Conservation (phyloP, 257 asterid genomes). For the Fraxinus cuspidata region DNA sequence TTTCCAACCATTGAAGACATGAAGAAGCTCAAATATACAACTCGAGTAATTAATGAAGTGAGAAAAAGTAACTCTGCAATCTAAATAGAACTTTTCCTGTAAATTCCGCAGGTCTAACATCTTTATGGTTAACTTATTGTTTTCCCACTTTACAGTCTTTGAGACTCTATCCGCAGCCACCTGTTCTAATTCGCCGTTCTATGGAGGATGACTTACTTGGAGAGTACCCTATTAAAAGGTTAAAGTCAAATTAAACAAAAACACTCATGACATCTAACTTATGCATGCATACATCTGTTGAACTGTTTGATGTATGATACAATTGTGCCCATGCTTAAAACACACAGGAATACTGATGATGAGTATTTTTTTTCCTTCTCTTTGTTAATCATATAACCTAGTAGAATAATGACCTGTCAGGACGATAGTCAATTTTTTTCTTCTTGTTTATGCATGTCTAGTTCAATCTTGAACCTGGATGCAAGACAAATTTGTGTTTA, state of each 20-base stretch:
- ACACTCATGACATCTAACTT: not conserved
- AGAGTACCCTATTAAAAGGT: constrained; percentile 84
- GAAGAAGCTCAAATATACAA: constrained; percentile 91
- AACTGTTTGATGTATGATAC: not conserved
- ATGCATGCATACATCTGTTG: no score
- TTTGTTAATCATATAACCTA: not conserved
- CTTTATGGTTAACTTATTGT: constrained; percentile 18
- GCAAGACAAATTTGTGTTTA: not conserved
- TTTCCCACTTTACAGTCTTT: constrained; percentile 61
- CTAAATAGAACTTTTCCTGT: constrained; percentile 7
- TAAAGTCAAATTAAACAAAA: constrained; percentile 14
- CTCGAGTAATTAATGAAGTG: constrained; percentile 92
- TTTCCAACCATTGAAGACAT: constrained; percentile 88
- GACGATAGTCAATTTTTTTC: not conserved
- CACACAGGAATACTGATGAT: not conserved
- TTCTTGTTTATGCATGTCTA: not conserved
- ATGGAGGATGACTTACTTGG: constrained; percentile 79
- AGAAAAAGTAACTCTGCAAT: constrained; percentile 32
- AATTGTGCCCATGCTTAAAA: not conserved
- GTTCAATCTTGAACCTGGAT: not conserved
- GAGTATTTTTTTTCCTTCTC: not conserved
- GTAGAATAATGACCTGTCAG: not conserved
- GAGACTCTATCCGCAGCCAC: constrained; percentile 98
- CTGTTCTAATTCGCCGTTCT: constrained; percentile 95
- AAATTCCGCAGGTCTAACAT: constrained; percentile 17